Percentiles rank a stretch among this genome's conserved stretches.
Evolutionary conservation across 1,284 basidiomycete genomes (phyloP).

Genomic region (Phaffia rhodozyma): DNA sequence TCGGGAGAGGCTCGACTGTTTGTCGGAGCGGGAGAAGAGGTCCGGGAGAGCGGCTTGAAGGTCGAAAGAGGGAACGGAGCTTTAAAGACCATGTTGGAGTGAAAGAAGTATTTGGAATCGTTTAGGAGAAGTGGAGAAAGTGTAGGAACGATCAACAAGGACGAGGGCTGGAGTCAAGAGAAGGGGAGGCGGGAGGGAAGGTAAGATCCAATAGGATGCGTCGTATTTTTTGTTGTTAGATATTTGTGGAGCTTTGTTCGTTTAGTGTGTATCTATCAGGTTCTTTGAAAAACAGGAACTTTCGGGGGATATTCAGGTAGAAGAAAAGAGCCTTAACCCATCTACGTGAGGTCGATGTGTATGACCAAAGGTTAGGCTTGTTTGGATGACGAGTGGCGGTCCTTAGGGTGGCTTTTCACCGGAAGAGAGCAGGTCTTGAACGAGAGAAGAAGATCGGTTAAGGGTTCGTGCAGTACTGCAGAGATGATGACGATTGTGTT

Average conservation of each 20-base stretch:
- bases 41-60: constrained; percentile 18
- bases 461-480: background rate
- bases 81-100: constrained; percentile 8
- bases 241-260: too few relatives aligned
- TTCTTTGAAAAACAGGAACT: background rate
- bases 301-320: background rate
- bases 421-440: constrained; percentile 14
- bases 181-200: background rate
- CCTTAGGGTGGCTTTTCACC: constrained; percentile 18
- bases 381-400: background rate
- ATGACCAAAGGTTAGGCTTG: background rate
- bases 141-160: background rate
- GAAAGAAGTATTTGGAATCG: background rate
- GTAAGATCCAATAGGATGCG: background rate
- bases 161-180: background rate
- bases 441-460: constrained; percentile 1
- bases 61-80: constrained; percentile 16
- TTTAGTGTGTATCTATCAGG: background rate
- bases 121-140: background rate
- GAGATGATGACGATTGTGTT: background rate
- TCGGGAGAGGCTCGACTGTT: background rate
- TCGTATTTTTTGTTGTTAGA: too few relatives aligned
- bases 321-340: constrained; percentile 4
- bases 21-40: constrained; percentile 14
- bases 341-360: background rate